phyloP scores from a whole-genome alignment of 2,329 filamentous ascomycete species.

The Fusarium floridanum region DNA sequence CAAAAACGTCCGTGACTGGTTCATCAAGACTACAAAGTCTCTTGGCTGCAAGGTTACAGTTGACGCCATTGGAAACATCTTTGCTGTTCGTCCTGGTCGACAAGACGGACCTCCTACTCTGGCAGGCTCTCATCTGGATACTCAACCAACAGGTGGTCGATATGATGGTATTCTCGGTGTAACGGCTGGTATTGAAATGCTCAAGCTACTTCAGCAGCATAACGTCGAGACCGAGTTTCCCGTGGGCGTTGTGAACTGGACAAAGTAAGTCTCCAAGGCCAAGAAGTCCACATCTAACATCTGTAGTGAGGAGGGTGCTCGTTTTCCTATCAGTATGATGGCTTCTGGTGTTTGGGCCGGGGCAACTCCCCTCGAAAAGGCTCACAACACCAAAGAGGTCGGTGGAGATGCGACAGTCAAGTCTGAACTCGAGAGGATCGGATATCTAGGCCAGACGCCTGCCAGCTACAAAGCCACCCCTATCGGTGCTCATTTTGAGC shows the following conservation, averaged over 20 bases:
- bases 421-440: constrained; percentile 74
- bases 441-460: constrained; percentile 70
- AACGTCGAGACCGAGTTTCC: constrained; percentile 77
- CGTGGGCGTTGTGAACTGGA: constrained; percentile 84
- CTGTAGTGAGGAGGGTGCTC: constrained; percentile 80
- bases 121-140: constrained; percentile 78
- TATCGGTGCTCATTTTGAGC: constrained; percentile 82
- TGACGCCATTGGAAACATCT: constrained; percentile 86
- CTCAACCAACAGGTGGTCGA: constrained; percentile 73
- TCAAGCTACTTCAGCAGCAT: constrained; percentile 76
- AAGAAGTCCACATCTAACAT: background rate
- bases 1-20: constrained; percentile 81
- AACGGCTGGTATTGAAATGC: constrained; percentile 78
- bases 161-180: constrained; percentile 86
- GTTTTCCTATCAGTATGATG: constrained; percentile 82
- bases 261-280: constrained; percentile 62
- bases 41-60: constrained; percentile 76
- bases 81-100: constrained; percentile 76
- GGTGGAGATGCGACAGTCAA: constrained; percentile 44
- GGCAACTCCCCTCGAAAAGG: constrained; percentile 70
- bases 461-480: constrained; percentile 54
- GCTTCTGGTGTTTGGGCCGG: constrained; percentile 83
- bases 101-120: constrained; percentile 73
- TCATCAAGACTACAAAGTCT: constrained; percentile 70
- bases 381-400: constrained; percentile 74